A percentile compares a stretch with the other conserved stretches of the same genome.
phyloP scores from a whole-genome alignment of 2,329 filamentous ascomycete genomes.

The Cytospora paraplurivora region DNA sequence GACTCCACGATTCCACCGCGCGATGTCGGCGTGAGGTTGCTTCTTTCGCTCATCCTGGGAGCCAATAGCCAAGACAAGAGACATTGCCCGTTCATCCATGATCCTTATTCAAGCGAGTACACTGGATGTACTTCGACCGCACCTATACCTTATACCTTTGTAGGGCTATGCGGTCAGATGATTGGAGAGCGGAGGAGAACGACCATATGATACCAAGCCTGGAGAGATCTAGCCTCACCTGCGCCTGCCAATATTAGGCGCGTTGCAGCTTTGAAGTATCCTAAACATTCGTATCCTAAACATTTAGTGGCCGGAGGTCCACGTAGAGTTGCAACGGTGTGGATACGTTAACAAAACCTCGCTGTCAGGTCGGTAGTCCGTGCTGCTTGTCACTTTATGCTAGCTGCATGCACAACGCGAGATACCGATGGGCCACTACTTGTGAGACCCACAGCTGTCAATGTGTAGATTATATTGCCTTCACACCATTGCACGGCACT shows the following conservation, averaged over 20 bases:
- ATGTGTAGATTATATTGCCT: background rate
- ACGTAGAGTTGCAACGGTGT: conserved; percentile 4
- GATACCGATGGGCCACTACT: background rate
- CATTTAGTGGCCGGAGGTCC: conserved; percentile 18
- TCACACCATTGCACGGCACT: background rate
- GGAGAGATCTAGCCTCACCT: conserved; percentile 10
- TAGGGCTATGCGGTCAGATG: background rate
- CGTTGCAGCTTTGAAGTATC: background rate
- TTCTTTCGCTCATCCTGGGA: background rate
- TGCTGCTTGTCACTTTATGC: background rate
- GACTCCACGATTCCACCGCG: background rate
- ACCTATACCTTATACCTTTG: background rate
- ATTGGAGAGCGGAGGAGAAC: background rate
- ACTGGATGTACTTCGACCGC: background rate
- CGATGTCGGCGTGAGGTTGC: background rate
- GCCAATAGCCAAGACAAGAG: background rate
- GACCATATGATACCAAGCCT: conserved; percentile 8
- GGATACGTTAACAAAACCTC: background rate
- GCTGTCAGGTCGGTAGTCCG: background rate
- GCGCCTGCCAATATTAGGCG: background rate
- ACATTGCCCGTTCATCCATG: background rate
- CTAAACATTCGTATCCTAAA: conserved; percentile 9
- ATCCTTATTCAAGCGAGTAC: background rate
- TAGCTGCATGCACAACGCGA: background rate
- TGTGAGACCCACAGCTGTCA: background rate